phyloP scores from a whole-genome alignment of 2,329 filamentous ascomycete species.

The Hortaea werneckii region DNA sequence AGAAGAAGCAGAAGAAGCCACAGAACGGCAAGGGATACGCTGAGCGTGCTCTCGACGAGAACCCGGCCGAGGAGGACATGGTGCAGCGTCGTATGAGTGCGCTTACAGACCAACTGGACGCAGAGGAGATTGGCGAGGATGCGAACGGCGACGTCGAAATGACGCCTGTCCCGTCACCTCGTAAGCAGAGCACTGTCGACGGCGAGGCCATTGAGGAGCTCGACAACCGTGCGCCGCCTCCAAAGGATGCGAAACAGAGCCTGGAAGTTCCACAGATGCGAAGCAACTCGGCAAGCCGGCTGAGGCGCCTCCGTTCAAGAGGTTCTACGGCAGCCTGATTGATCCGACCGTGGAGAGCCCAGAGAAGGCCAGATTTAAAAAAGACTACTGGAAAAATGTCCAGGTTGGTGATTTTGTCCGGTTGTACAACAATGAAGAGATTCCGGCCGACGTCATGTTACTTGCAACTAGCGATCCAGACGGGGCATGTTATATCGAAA shows the following conservation, averaged over 20 bases:
- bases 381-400: constrained; percentile 89
- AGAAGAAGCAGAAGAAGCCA: constrained; percentile 34
- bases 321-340: constrained; percentile 58
- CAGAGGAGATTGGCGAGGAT: constrained; percentile 27
- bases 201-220: constrained; percentile 3
- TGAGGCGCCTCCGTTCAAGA: constrained; percentile 30
- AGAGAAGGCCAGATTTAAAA: constrained; percentile 76
- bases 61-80: constrained; percentile 27
- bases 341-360: constrained; percentile 56
- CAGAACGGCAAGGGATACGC: constrained; percentile 32
- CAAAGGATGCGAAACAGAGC: constrained; percentile 13
- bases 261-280: constrained; percentile 19
- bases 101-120: constrained; percentile 37
- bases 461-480: constrained; percentile 88
- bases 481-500: constrained; percentile 93
- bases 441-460: constrained; percentile 88
- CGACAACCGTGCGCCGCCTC: constrained; percentile 10
- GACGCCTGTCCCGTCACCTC: constrained; percentile 83
- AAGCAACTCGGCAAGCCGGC: constrained; percentile 10
- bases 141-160: constrained; percentile 71
- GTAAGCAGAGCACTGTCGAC: constrained; percentile 18
- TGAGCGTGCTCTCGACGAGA: constrained; percentile 41
- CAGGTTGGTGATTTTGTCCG: constrained; percentile 94
- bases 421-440: constrained; percentile 89
- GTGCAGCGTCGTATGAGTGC: constrained; percentile 40